phyloP scores from a whole-genome alignment of 441 rosid species.

The Gossypium schwendimanii region DNA sequence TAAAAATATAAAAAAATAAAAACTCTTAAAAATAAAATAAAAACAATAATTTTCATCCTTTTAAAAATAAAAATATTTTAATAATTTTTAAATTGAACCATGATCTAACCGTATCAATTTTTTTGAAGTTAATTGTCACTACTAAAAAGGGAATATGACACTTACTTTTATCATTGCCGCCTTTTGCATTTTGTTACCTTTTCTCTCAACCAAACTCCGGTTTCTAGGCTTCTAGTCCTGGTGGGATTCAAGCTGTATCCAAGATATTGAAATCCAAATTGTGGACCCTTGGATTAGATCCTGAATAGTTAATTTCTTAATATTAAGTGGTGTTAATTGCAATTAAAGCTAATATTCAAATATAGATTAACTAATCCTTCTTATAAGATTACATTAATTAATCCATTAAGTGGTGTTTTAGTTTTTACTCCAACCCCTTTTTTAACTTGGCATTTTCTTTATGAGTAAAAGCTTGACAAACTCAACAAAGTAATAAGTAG shows the following conservation, averaged over 20 bases:
- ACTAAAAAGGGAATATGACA: background rate
- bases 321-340: too few species aligned
- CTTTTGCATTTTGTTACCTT: background rate
- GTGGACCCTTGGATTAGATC: background rate
- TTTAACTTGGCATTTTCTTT: background rate
- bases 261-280: background rate
- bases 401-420: background rate
- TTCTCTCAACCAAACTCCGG: background rate
- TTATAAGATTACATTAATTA: too few species aligned
- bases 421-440: background rate
- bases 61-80: too few species aligned
- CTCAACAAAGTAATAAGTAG: background rate
- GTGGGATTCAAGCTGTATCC: conserved; percentile 12
- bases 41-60: background rate
- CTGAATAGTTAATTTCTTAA: background rate
- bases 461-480: background rate
- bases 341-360: too few species aligned
- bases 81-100: background rate
- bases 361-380: too few species aligned
- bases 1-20: background rate
- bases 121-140: conserved; percentile 12
- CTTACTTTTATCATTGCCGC: background rate
- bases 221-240: too few species aligned
- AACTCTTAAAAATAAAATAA: background rate
- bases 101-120: conserved; percentile 11